Percentiles rank a stretch among this genome's conserved stretches.
Conservation (phyloP, 306 rosid species). For the Benincasa hispida region DNA sequence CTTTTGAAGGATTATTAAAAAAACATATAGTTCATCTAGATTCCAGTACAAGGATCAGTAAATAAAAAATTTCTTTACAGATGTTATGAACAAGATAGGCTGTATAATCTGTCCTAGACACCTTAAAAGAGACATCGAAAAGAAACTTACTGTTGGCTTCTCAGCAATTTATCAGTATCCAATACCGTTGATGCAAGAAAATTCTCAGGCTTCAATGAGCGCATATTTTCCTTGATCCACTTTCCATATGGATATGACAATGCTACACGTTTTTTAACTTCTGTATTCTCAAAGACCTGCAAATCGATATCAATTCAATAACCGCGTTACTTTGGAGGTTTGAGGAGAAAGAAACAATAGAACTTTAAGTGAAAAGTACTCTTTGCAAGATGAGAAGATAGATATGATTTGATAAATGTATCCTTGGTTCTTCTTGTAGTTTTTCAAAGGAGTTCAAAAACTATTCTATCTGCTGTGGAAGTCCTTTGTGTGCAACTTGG, state of each 20-base stretch:
- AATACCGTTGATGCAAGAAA: slow-evolving; percentile 62
- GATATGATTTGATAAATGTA: not conserved
- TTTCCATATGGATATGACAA: slow-evolving; percentile 76
- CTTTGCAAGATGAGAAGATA: not conserved
- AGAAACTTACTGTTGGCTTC: slow-evolving; percentile 88
- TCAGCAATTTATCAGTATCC: slow-evolving; percentile 71
- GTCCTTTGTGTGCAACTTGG: not conserved
- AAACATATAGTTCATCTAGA: slow-evolving; percentile 2
- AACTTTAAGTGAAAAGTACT: not conserved
- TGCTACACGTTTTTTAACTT: slow-evolving; percentile 91
- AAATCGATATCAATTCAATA: slow-evolving; percentile 16
- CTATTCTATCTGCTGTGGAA: not conserved
- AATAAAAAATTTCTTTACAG: not conserved
- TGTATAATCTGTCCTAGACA: not conserved
- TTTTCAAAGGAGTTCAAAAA: not conserved
- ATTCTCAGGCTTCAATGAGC: slow-evolving; percentile 58
- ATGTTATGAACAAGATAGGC: not conserved
- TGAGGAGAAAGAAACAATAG: not conserved
- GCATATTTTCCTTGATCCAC: slow-evolving; percentile 77
- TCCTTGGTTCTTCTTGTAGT: not conserved
- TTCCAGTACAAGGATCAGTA: not conserved
- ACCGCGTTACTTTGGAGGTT: not conserved
- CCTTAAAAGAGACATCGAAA: not conserved
- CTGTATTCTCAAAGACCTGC: slow-evolving; percentile 93
- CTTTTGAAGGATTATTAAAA: not conserved